Conservation (phyloP, 345 rosid species). For the Lumnitzera littorea region DNA sequence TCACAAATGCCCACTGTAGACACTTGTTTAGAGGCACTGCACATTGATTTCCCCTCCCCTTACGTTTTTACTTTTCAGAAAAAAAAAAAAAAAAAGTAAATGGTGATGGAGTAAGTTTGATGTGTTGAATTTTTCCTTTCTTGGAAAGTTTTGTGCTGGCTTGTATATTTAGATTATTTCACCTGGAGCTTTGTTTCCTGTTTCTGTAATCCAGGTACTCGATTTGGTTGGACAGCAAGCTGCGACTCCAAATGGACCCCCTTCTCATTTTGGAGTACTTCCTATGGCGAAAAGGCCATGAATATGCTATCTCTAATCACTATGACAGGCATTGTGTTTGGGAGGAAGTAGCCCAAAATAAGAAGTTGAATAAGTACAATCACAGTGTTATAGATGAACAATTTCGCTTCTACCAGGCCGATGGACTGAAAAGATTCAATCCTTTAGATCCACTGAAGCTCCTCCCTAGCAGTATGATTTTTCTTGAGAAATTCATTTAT, state of each 20-base stretch:
- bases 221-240: conserved; percentile 97
- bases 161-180: no score
- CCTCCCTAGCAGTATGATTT: conserved; percentile 84
- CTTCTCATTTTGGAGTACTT: conserved; percentile 76
- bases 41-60: no score
- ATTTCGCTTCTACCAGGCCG: conserved; percentile 73
- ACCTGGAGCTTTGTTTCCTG: background rate
- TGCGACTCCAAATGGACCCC: conserved; percentile 88
- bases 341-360: conserved; percentile 97
- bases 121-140: background rate
- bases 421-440: conserved; percentile 74
- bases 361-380: conserved; percentile 89
- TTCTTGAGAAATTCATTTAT: background rate
- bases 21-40: no score
- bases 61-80: no score
- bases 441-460: conserved; percentile 77
- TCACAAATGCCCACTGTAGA: no score
- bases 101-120: no score
- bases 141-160: no score
- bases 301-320: conserved; percentile 92
- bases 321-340: conserved; percentile 91
- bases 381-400: conserved; percentile 81
- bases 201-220: conserved; percentile 58
- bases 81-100: no score
- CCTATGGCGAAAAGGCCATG: conserved; percentile 90